Percentiles rank a stretch among this genome's conserved stretches.
These are phyloP conservation scores for Fusarium sp. DNA, from an alignment of 2,329 filamentous ascomycete species.

Conservation along the genomic window DNA sequence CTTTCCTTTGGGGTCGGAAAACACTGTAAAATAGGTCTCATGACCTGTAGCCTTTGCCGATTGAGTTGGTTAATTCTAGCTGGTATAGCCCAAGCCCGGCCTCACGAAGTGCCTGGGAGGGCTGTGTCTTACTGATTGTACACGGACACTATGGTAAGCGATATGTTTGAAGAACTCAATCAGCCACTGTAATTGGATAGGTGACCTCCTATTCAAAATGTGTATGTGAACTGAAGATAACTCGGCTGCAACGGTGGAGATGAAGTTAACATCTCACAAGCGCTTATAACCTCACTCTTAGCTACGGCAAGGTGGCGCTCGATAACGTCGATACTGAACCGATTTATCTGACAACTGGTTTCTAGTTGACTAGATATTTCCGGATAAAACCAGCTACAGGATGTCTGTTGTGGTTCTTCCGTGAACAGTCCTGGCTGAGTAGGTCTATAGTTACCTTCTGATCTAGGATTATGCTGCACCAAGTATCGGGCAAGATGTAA, in stretches of 20 bases:
- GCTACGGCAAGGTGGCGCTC: background rate
- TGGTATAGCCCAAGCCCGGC: background rate
- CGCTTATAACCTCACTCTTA: background rate
- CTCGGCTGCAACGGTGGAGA: background rate
- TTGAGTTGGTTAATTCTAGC: background rate
- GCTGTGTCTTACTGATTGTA: fast-evolving
- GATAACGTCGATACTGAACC: background rate
- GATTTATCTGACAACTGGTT: background rate
- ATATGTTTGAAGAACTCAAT: background rate
- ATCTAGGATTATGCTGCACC: background rate
- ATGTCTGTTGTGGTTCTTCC: background rate
- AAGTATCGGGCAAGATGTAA: background rate
- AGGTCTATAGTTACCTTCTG: background rate
- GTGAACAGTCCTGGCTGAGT: background rate
- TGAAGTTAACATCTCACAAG: background rate
- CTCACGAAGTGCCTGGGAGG: background rate
- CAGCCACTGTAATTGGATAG: background rate
- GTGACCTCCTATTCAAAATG: fast-evolving
- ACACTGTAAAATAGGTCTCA: no score
- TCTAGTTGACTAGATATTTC: background rate
- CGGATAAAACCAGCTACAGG: no score
- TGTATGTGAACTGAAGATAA: background rate
- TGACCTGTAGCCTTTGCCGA: background rate
- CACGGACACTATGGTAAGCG: background rate
- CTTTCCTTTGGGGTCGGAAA: no score